Base-by-base conservation (phyloP, 1,139 yeast genomes). In the Yamadazyma conglobata region DNA sequence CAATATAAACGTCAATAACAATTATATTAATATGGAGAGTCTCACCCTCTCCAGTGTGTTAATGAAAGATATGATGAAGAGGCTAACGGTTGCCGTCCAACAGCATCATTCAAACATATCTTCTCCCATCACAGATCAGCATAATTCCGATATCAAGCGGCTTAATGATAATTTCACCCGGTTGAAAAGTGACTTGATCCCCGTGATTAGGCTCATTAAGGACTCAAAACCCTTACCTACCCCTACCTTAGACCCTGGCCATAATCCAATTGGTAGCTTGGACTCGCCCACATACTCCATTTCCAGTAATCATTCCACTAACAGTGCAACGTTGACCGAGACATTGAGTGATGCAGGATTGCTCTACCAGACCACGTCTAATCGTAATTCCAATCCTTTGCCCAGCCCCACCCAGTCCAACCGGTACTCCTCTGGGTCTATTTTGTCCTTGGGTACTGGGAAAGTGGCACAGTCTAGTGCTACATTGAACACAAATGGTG, bases 211-310 rank as follows among this genome's bases (percentile, higher is more conserved):
- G 34, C 57, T 70, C 25, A 51, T 73, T 11, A 74, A 75, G 38
- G 79, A 74, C 37, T 61, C 67, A 19, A 74, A 75, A 46, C 80
- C 80, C 3, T 56, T 75, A 22, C 81, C 81, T 0, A 70, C 77
- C 0, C 80, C 81, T 3, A 70, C 75, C 1, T 43, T 67, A 23
- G 73, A 61, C 35, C 67, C 70, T 0, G 64, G 68, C 3, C 47
- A 58, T 4, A 40, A 45, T 0, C 39, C 59, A 7, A 41, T 53
- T 3, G 47, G 55, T 2, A 40, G 48, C 5, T 38, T 55, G 22
- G 62, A 59, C 15, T 61, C 66, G 23, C 70, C 70, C 4, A 57
- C 67, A 0, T 48, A 47, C 25, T 52, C 63, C 4, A 28, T 52
- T n/a, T 46, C 50, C 35, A 48, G 54, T 27, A 39, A 34, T 24